These are phyloP conservation scores for Fusarium miscanthi DNA, from an alignment of 2,329 filamentous ascomycete genomes.

Conservation along the genomic window DNA sequence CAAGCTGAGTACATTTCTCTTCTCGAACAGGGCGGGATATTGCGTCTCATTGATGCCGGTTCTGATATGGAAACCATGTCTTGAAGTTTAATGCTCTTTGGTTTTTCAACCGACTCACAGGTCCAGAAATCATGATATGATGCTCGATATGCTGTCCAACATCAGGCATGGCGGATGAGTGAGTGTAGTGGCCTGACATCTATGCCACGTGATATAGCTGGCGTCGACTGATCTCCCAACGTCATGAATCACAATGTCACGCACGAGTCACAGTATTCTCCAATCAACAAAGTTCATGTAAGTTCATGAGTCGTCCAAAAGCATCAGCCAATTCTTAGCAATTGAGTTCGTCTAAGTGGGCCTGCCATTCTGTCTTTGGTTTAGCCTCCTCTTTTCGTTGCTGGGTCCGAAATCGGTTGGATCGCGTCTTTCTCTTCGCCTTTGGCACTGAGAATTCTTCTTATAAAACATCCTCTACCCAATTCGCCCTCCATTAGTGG, in stretches of 20 bases:
- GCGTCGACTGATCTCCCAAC: neutral
- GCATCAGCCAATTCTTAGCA: neutral
- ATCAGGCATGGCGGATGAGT: neutral
- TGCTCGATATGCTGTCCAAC: neutral
- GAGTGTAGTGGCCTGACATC: neutral
- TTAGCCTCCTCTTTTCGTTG: neutral
- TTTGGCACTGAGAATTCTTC: slow-evolving; percentile 21
- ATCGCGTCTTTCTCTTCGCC: neutral
- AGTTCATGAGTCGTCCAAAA: neutral
- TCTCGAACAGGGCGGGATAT: neutral
- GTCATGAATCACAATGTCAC: too few species aligned
- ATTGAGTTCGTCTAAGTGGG: neutral
- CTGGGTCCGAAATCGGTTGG: slow-evolving; percentile 29
- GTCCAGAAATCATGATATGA: neutral
- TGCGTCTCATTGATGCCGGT: neutral
- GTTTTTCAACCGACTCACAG: neutral
- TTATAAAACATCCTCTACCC: slow-evolving; percentile 9
- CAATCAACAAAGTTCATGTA: neutral
- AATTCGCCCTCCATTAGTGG: slow-evolving; percentile 18
- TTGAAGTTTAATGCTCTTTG: neutral
- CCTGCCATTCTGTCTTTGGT: neutral
- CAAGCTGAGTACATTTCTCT: slow-evolving; percentile 6
- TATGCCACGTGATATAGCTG: neutral
- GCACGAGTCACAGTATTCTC: neutral
- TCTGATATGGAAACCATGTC: neutral